phyloP scores from a whole-genome alignment of 257 asterid genomes.

The Solanum infundibuliforme region DNA sequence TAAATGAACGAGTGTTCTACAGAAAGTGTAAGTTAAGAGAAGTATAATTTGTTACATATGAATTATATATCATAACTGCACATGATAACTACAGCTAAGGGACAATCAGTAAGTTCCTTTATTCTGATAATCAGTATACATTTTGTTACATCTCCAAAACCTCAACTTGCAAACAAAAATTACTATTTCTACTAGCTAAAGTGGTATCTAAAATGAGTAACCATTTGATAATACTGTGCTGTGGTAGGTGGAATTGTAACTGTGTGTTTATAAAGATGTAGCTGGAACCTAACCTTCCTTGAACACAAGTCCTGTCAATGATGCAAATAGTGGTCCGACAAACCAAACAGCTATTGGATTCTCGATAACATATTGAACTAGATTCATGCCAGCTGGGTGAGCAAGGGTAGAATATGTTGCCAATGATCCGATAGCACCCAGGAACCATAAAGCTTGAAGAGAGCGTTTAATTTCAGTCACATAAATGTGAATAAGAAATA shows the following conservation, averaged over 20 bases:
- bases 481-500: constrained; percentile 75
- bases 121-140: background rate
- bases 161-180: background rate
- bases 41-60: background rate
- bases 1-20: background rate
- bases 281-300: constrained; percentile 54
- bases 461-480: constrained; percentile 86
- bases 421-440: constrained; percentile 66
- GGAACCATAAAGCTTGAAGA: constrained; percentile 68
- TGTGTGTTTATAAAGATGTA: background rate
- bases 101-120: background rate
- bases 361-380: constrained; percentile 65
- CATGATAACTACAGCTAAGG: background rate
- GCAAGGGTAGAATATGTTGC: constrained; percentile 50
- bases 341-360: constrained; percentile 79
- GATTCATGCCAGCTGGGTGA: constrained; percentile 45
- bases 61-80: background rate
- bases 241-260: background rate
- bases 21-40: background rate
- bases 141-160: background rate
- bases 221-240: background rate
- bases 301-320: constrained; percentile 86
- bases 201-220: background rate
- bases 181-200: background rate
- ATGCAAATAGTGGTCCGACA: constrained; percentile 83